These are phyloP conservation scores for Cornus controversa DNA, from an alignment of 148 eudicot species.

Conservation along the genomic window DNA sequence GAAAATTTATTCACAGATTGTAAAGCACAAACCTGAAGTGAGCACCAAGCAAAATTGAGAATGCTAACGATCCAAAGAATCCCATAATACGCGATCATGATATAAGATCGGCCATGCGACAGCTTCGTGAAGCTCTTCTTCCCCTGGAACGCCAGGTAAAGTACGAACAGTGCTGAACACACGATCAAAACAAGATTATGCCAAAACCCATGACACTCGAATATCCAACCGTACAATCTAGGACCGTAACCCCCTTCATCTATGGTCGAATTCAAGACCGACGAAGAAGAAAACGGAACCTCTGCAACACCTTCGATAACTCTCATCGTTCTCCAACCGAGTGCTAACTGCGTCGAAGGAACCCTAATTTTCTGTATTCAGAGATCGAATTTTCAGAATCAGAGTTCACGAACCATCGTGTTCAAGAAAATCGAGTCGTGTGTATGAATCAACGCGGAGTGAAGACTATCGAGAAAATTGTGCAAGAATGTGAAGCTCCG, in stretches of 20 bases:
- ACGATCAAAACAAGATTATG: constrained; percentile 55
- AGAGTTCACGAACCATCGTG: neutral
- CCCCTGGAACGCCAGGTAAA: constrained; percentile 58
- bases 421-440: neutral
- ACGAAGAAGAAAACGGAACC: constrained; percentile 7
- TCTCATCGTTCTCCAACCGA: constrained; percentile 11
- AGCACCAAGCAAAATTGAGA: constrained; percentile 75
- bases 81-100: constrained; percentile 62
- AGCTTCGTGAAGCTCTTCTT: constrained; percentile 55
- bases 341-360: neutral
- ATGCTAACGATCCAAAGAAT: constrained; percentile 63
- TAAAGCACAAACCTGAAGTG: constrained; percentile 52
- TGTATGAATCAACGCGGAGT: too few relatives aligned
- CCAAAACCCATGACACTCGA: constrained; percentile 66
- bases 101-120: constrained; percentile 51
- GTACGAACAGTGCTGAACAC: constrained; percentile 46
- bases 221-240: constrained; percentile 39
- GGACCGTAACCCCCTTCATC: constrained; percentile 17
- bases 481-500: too few relatives aligned
- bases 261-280: constrained; percentile 6
- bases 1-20: neutral
- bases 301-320: neutral
- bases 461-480: too few relatives aligned
- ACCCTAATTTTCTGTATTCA: neutral
- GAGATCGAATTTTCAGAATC: neutral